Conservation (phyloP, 1,139 yeast species). For the Taphrina betulina region DNA sequence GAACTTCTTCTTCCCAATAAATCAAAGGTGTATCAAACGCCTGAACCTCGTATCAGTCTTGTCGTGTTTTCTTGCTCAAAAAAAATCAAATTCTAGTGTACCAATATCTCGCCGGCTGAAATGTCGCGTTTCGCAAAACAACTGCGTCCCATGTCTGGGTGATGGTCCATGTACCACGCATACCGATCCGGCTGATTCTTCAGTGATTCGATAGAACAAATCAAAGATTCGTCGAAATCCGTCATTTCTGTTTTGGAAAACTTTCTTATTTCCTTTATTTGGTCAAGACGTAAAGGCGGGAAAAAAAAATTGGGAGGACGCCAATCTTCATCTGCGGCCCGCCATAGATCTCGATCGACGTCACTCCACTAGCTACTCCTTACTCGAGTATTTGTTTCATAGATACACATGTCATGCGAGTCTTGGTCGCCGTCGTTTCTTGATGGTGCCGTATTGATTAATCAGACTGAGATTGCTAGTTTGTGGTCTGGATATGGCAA, state of each 20-base stretch:
- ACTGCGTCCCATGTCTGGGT: slow-evolving; percentile 8
- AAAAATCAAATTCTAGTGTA: neutral
- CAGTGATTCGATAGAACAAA: neutral
- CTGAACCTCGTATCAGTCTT: neutral
- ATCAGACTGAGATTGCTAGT: neutral
- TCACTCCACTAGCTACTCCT: no score
- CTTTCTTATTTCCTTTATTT: no score
- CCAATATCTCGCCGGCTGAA: slow-evolving; percentile 13
- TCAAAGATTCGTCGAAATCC: neutral
- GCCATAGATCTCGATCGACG: no score
- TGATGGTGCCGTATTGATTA: neutral
- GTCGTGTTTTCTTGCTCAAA: no score
- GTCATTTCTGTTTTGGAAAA: no score
- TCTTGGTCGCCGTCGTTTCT: no score
- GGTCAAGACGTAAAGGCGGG: no score
- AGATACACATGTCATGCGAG: no score
- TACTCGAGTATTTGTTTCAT: no score
- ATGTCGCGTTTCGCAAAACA: slow-evolving; percentile 23
- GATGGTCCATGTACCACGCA: neutral
- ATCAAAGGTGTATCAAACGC: slow-evolving; percentile 20
- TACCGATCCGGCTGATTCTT: neutral
- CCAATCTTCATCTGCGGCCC: no score
- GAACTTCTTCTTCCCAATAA: slow-evolving; percentile 13
- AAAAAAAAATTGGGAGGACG: no score
- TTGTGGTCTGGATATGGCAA: slow-evolving; percentile 15